phyloP scores from a whole-genome alignment of 2,329 filamentous ascomycete genomes.

The Ophiostoma quercus region DNA sequence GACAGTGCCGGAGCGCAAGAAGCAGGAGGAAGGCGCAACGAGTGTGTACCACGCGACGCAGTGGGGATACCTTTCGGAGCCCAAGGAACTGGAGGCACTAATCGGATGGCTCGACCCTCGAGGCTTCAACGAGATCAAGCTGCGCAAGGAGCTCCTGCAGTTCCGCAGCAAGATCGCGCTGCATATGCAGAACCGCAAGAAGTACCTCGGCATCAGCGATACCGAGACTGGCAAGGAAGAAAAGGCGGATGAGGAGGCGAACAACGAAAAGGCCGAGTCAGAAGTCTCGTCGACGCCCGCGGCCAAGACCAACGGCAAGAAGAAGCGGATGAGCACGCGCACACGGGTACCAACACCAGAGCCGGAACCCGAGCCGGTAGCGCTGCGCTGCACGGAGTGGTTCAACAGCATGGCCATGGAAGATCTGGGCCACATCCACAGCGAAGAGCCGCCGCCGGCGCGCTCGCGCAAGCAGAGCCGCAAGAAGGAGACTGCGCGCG shows the following conservation, averaged over 20 bases:
- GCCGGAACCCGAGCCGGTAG: constrained; percentile 40
- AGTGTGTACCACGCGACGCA: constrained; percentile 70
- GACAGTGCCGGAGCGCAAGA: constrained; percentile 80
- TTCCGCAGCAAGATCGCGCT: constrained; percentile 71
- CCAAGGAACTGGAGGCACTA: constrained; percentile 69
- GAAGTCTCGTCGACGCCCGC: background rate
- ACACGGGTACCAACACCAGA: constrained; percentile 41
- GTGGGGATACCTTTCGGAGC: constrained; percentile 88
- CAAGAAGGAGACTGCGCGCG: constrained; percentile 38
- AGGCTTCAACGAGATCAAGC: constrained; percentile 77
- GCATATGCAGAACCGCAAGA: constrained; percentile 74
- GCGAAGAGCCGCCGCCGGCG: constrained; percentile 49
- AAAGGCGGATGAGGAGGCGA: constrained; percentile 27
- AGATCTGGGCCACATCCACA: constrained; percentile 54
- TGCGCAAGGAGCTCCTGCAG: constrained; percentile 76
- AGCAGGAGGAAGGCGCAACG: constrained; percentile 75
- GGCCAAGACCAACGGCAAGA: constrained; percentile 37
- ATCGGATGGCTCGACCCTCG: constrained; percentile 84
- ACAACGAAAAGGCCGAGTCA: constrained; percentile 14
- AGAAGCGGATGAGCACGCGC: constrained; percentile 45
- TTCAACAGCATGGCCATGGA: constrained; percentile 54
- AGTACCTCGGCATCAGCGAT: constrained; percentile 58
- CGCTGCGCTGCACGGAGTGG: constrained; percentile 50
- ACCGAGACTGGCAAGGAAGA: constrained; percentile 24
- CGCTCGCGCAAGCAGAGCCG: constrained; percentile 49